Evolutionary conservation across 768 basidiomycete genomes (phyloP).

Genomic region (Saitozyma sp.): DNA sequence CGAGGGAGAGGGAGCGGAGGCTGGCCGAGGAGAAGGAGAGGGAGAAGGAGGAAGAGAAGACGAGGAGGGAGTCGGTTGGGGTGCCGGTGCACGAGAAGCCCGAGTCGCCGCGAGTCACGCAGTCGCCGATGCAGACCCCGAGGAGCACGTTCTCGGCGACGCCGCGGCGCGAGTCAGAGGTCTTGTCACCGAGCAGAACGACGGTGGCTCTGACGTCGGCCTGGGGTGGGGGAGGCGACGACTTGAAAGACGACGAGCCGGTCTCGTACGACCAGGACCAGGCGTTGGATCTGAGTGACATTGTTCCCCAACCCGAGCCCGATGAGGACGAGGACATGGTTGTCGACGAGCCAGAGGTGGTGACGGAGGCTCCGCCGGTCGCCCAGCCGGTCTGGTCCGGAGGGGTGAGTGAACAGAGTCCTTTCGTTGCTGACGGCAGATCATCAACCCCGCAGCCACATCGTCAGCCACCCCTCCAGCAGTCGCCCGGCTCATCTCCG

Average conservation of each 20-base stretch:
- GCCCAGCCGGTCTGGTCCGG: constrained; percentile 34
- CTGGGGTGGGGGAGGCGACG: neutral
- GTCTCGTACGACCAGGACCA: neutral
- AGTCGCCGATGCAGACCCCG: neutral
- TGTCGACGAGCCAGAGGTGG: constrained; percentile 10
- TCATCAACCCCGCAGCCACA: constrained; percentile 36
- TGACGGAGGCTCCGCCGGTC: constrained; percentile 11
- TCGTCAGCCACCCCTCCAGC: constrained; percentile 22
- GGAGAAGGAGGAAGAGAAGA: constrained; percentile 1
- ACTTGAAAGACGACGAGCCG: neutral
- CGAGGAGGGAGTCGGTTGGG: neutral
- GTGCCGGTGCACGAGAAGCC: neutral
- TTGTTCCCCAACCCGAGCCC: constrained; percentile 14
- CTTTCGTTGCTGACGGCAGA: constrained; percentile 20
- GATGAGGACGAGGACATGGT: constrained; percentile 7
- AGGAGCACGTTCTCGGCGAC: neutral
- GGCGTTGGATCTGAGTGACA: constrained; percentile 40
- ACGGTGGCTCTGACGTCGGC: neutral
- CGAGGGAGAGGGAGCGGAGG: constrained; percentile 6
- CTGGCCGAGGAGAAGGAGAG: constrained; percentile 4
- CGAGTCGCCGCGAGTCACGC: neutral
- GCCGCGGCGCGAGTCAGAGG: no score
- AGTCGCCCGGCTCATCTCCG: constrained; percentile 14
- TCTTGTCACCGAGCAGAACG: neutral
- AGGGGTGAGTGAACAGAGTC: constrained; percentile 26